These are phyloP conservation scores for Periconia sp. DNA, from an alignment of 2,329 filamentous ascomycete species.

Conservation along the genomic window DNA sequence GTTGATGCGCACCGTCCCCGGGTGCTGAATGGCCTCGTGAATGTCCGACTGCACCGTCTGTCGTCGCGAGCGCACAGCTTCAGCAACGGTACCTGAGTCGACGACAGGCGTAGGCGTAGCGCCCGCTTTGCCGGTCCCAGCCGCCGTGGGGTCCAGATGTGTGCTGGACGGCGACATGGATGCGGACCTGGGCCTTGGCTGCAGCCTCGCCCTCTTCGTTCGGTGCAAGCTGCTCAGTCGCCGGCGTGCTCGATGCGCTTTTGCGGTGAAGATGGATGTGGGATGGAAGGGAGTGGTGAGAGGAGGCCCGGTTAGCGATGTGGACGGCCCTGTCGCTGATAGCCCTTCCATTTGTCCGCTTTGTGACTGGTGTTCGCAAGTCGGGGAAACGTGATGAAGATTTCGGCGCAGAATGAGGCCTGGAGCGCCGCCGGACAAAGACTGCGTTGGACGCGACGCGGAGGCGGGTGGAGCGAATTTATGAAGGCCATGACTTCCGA, in stretches of 20 bases:
- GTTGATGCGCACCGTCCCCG: conserved; percentile 86
- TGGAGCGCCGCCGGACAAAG: conserved; percentile 22
- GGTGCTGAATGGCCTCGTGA: conserved; percentile 62
- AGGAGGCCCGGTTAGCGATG: conserved; percentile 23
- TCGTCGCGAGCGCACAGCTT: conserved; percentile 31
- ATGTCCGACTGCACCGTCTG: conserved; percentile 49
- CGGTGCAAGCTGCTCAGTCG: conserved; percentile 22
- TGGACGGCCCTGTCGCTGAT: conserved; percentile 27
- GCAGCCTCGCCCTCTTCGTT: conserved; percentile 42
- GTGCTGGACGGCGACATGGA: conserved; percentile 35
- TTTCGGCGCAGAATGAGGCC: conserved; percentile 47
- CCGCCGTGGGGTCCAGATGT: conserved; percentile 37
- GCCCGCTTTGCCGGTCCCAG: conserved; percentile 30
- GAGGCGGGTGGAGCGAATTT: conserved; percentile 16
- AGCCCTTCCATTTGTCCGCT: conserved; percentile 45
- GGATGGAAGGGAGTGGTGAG: conserved; percentile 25
- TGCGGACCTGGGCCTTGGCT: conserved; percentile 41
- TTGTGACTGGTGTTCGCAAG: conserved; percentile 33
- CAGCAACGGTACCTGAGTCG: conserved; percentile 15
- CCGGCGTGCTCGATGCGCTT: conserved; percentile 27
- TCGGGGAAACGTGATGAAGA: conserved; percentile 41
- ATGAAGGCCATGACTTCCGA: conserved; percentile 25
- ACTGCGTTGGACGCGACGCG: conserved; percentile 8
- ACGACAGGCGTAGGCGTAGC: conserved; percentile 1
- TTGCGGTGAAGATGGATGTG: conserved; percentile 20